A percentile compares a stretch with the other conserved stretches of the same genome.
Conservation (phyloP, 257 asterid species). For the Prunella vulgaris region DNA sequence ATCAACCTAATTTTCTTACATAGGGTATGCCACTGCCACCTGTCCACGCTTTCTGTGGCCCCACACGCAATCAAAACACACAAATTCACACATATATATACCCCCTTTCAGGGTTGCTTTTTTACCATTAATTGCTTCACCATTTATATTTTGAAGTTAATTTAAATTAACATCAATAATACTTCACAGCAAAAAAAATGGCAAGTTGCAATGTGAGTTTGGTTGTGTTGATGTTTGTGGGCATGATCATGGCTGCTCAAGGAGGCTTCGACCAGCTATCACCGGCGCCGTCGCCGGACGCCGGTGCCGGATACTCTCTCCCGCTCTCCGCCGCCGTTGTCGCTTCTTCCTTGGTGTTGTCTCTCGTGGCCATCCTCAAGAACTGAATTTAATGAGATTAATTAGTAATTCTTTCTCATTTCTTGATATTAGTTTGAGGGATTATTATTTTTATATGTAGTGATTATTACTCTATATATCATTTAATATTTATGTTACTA, state of each 20-base stretch:
- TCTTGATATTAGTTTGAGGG: neutral
- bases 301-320: slow-evolving; percentile 39
- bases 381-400: slow-evolving; percentile 26
- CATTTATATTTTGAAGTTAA: neutral
- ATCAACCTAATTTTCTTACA: neutral
- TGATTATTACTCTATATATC: too few relatives aligned
- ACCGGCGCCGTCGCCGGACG: slow-evolving; percentile 55
- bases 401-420: neutral
- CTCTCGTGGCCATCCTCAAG: slow-evolving; percentile 36
- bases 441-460: too few relatives aligned
- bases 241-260: slow-evolving; percentile 31
- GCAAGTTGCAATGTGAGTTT: slow-evolving; percentile 28
- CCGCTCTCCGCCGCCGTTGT: slow-evolving; percentile 43
- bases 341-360: slow-evolving; percentile 39
- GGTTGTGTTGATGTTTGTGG: slow-evolving; percentile 36
- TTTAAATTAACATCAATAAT: neutral
- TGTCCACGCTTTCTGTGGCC: slow-evolving; percentile 30
- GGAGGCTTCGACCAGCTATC: neutral
- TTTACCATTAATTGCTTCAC: neutral
- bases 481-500: too few relatives aligned
- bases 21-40: neutral
- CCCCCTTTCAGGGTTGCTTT: neutral
- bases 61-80: slow-evolving; percentile 15
- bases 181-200: slow-evolving; percentile 14
- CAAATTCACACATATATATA: neutral